A percentile compares a stretch with the other conserved stretches of the same genome.
Conservation (phyloP, 768 basidiomycete species). For the Pleurotus pulmonarius region DNA sequence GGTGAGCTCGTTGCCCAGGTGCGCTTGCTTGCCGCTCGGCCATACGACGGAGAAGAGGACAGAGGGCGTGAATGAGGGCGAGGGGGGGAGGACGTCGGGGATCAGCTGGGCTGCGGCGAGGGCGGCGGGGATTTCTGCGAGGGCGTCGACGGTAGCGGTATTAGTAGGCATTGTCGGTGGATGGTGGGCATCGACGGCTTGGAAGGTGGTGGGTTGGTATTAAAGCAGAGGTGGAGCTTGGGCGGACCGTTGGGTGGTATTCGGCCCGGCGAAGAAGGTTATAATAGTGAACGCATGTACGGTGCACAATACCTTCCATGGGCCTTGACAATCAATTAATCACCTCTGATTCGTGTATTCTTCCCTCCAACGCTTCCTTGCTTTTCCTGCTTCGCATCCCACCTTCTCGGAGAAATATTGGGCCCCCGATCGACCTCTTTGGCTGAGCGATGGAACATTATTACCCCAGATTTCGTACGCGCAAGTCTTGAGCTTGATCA, state of each 20-base stretch:
- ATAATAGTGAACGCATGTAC: too few relatives aligned
- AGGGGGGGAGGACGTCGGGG: conserved; percentile 39
- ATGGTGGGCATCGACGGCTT: too few relatives aligned
- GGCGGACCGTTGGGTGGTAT: too few relatives aligned
- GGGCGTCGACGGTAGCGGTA: conserved; percentile 19
- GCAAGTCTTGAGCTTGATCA: too few relatives aligned
- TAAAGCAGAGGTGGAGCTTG: too few relatives aligned
- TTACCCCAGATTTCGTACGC: conserved; percentile 34
- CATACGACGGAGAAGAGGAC: conserved; percentile 42
- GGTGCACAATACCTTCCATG: conserved; percentile 61
- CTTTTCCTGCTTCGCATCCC: conserved; percentile 69
- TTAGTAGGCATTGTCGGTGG: not conserved
- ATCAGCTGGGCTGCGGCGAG: conserved; percentile 38
- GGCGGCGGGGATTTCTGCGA: conserved; percentile 26
- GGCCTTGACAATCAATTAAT: conserved; percentile 89
- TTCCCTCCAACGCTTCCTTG: conserved; percentile 65
- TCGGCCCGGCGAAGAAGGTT: too few relatives aligned
- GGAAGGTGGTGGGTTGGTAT: too few relatives aligned
- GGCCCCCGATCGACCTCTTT: conserved; percentile 90
- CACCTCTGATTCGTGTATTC: conserved; percentile 80
- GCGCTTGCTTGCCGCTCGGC: conserved; percentile 33
- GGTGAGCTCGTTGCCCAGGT: conserved; percentile 26
- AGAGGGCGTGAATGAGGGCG: conserved; percentile 28
- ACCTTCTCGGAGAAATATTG: conserved; percentile 77
- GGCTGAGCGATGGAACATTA: conserved; percentile 82